phyloP scores from a whole-genome alignment of 768 basidiomycete species.

The Boletus tylopilopsis region DNA sequence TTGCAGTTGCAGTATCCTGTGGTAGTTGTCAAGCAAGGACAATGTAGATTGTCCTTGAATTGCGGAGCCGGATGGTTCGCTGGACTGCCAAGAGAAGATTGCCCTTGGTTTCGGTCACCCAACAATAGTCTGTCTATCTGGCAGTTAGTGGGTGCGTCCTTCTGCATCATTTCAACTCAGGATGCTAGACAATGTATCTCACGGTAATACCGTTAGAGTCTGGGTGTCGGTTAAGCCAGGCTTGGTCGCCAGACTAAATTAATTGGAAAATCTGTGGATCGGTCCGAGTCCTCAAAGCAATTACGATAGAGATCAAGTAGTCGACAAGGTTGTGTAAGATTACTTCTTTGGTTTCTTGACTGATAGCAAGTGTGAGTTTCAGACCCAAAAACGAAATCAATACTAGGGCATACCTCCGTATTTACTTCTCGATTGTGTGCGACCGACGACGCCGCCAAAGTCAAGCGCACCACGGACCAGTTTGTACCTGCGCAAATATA shows the following conservation, averaged over 20 bases:
- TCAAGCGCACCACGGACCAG: constrained; percentile 90
- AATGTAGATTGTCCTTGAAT: no score
- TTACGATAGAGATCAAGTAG: background rate
- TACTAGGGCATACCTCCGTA: constrained; percentile 79
- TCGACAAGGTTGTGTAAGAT: background rate
- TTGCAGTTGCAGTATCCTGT: no score
- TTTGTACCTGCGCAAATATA: constrained; percentile 68
- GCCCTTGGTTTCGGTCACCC: no score
- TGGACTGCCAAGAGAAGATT: no score
- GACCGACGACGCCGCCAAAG: constrained; percentile 84
- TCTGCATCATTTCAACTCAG: no score
- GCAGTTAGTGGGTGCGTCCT: no score
- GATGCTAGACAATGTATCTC: no score
- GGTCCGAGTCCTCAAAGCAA: background rate
- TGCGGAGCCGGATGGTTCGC: no score
- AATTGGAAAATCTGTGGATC: background rate
- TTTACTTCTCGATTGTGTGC: constrained; percentile 79
- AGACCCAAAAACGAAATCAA: background rate
- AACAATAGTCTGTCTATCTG: no score
- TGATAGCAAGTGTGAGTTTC: constrained; percentile 26
- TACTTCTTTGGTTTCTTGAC: constrained; percentile 89
- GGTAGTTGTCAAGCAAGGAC: no score
- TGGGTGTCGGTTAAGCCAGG: no score
- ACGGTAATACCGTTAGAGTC: no score
- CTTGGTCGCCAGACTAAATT: background rate